Conservation (phyloP, 371 early-diverging fungal species). For the Batrachochytrium dendrobatidis region DNA sequence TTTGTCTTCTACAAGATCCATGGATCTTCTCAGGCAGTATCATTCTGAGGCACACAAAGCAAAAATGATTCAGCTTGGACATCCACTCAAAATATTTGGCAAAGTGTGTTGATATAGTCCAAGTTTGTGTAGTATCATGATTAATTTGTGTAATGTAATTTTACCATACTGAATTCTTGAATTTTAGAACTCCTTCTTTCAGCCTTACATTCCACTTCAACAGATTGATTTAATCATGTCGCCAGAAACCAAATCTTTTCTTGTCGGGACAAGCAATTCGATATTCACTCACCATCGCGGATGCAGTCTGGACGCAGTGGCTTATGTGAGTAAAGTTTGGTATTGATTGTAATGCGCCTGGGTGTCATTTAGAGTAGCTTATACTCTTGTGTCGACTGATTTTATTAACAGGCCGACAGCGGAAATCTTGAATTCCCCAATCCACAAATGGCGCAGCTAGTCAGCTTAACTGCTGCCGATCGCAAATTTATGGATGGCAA, state of each 20-base stretch:
- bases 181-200: slow-evolving; percentile 63
- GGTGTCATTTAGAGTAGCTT: too few relatives aligned
- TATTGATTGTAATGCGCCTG: not conserved
- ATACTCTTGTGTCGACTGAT: not conserved
- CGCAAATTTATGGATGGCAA: slow-evolving; percentile 38
- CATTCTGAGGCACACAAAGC: slow-evolving; percentile 16
- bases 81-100: slow-evolving; percentile 68
- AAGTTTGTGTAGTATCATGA: not conserved
- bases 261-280: slow-evolving; percentile 73
- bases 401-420: slow-evolving; percentile 48
- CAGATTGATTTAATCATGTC: slow-evolving; percentile 70
- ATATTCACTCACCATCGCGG: slow-evolving; percentile 70
- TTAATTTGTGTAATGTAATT: not conserved
- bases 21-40: slow-evolving; percentile 27
- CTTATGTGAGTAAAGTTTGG: slow-evolving; percentile 46
- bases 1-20: not conserved
- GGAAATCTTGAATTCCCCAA: slow-evolving; percentile 66
- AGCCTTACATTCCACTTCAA: slow-evolving; percentile 77
- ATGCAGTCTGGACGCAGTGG: slow-evolving; percentile 65
- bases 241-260: slow-evolving; percentile 56
- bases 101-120: slow-evolving; percentile 31
- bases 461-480: slow-evolving; percentile 37
- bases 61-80: slow-evolving; percentile 20
- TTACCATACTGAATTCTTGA: not conserved
- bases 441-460: slow-evolving; percentile 38